Percentiles rank a stretch among this genome's conserved stretches.
phyloP scores from a whole-genome alignment of 1,284 basidiomycete species.

The Schizopora paradoxa region DNA sequence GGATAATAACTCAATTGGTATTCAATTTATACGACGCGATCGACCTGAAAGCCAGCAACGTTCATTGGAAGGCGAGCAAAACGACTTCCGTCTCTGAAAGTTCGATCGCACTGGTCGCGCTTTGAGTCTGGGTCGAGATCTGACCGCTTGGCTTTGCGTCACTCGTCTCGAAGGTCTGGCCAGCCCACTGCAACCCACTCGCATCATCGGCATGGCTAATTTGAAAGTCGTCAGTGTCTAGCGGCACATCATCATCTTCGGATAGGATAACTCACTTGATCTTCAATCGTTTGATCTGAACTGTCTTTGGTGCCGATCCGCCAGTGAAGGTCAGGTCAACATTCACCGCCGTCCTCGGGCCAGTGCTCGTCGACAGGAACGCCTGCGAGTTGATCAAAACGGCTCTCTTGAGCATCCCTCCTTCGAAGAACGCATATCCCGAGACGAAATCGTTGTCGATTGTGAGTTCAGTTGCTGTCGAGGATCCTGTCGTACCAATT shows the following conservation, averaged over 20 bases:
- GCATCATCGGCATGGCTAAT: slow-evolving; percentile 50
- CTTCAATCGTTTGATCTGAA: slow-evolving; percentile 40
- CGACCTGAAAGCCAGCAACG: slow-evolving; percentile 17
- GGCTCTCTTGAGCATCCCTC: slow-evolving; percentile 38
- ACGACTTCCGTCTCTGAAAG: slow-evolving; percentile 53
- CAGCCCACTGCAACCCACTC: slow-evolving; percentile 54
- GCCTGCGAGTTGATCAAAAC: slow-evolving; percentile 55
- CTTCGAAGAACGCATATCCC: slow-evolving; percentile 60
- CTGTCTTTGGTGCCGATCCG: slow-evolving; percentile 19
- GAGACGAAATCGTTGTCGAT: slow-evolving; percentile 46
- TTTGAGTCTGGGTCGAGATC: slow-evolving; percentile 31
- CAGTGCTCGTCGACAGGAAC: slow-evolving; percentile 36
- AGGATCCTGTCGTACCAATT: slow-evolving; percentile 34
- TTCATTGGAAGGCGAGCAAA: slow-evolving; percentile 31
- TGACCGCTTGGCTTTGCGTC: slow-evolving; percentile 42
- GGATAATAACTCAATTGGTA: neutral
- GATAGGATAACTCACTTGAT: slow-evolving; percentile 35
- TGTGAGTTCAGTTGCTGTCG: slow-evolving; percentile 45
- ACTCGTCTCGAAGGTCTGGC: slow-evolving; percentile 57
- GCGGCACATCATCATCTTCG: neutral
- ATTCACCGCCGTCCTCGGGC: slow-evolving; percentile 35
- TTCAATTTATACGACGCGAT: neutral
- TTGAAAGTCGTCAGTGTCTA: slow-evolving; percentile 2
- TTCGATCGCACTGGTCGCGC: slow-evolving; percentile 21
- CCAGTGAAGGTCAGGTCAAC: slow-evolving; percentile 37